These are phyloP conservation scores for Barnettozyma pratensis DNA, from an alignment of 805 yeast genomes.

Conservation along the genomic window DNA sequence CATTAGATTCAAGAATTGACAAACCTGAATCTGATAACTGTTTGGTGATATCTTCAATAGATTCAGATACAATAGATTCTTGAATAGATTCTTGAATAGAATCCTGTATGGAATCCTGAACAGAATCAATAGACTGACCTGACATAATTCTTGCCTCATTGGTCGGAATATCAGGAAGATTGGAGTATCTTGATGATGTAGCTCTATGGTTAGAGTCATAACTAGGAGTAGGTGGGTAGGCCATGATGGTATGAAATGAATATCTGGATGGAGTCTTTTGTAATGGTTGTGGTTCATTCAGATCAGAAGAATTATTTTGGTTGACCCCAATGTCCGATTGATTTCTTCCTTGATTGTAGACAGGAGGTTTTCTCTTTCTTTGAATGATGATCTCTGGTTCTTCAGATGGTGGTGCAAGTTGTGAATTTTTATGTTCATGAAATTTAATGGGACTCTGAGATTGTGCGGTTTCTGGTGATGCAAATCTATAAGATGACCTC, in stretches of 20 bases:
- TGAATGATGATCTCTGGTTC: neutral
- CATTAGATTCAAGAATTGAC: neutral
- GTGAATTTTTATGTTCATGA: neutral
- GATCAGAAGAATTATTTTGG: no score
- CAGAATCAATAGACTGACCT: constrained; percentile 5
- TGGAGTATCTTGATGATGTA: constrained; percentile 1
- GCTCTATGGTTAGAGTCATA: neutral
- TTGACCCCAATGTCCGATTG: no score
- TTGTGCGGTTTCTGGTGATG: neutral
- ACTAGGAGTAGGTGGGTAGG: neutral
- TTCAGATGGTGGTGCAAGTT: neutral
- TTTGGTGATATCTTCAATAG: neutral
- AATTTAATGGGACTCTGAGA: constrained; percentile 1
- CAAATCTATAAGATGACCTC: constrained; percentile 2
- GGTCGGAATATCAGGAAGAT: constrained; percentile 1
- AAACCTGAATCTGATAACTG: constrained; percentile 3
- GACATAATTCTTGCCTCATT: neutral
- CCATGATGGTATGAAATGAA: no score
- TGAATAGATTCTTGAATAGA: constrained; percentile 15
- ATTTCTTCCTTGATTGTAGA: neutral
- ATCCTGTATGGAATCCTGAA: constrained; percentile 14
- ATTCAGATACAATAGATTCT: constrained; percentile 6
- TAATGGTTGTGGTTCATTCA: no score
- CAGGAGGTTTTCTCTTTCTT: neutral
- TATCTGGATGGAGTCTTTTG: no score